Percentiles rank a stretch among this genome's conserved stretches.
Evolutionary conservation across 2,329 filamentous ascomycete species (phyloP).

Genomic region (Bertia moriformis): DNA sequence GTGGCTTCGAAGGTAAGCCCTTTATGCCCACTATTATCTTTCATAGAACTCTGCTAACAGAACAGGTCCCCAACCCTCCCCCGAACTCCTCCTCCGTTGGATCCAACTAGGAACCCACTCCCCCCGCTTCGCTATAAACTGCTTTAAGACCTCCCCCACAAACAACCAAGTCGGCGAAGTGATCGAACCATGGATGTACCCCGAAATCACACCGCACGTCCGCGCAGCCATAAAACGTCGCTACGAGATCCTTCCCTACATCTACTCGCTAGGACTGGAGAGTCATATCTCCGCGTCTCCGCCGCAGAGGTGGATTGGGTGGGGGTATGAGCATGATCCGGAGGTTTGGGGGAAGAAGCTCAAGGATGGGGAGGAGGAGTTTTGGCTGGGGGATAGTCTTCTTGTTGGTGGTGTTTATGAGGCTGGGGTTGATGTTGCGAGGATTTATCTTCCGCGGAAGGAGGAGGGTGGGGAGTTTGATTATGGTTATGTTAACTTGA

Average conservation of each 20-base stretch:
- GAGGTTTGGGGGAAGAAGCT: slow-evolving; percentile 49
- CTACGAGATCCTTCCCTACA: slow-evolving; percentile 59
- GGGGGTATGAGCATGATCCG: slow-evolving; percentile 54
- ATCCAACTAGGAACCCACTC: slow-evolving; percentile 58
- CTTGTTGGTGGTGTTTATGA: slow-evolving; percentile 56
- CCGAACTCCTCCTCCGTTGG: slow-evolving; percentile 60
- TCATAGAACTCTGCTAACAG: slow-evolving; percentile 3
- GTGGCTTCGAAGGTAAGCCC: slow-evolving; percentile 55
- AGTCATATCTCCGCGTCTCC: slow-evolving; percentile 46
- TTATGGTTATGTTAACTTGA: slow-evolving; percentile 47
- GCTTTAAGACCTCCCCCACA: slow-evolving; percentile 55
- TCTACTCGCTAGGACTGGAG: slow-evolving; percentile 50
- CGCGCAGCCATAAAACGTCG: slow-evolving; percentile 53
- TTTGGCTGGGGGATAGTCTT: slow-evolving; percentile 56
- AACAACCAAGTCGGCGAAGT: slow-evolving; percentile 58
- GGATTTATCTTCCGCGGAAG: slow-evolving; percentile 45
- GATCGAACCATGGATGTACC: slow-evolving; percentile 69
- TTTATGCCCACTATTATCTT: background rate
- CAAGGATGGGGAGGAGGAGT: slow-evolving; percentile 53
- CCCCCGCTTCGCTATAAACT: slow-evolving; percentile 62
- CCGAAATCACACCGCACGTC: slow-evolving; percentile 46
- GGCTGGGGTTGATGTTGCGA: slow-evolving; percentile 33
- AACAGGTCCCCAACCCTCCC: slow-evolving; percentile 43
- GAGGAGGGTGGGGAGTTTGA: slow-evolving; percentile 21
- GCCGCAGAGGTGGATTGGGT: slow-evolving; percentile 59